Percentiles rank a stretch among this genome's conserved stretches.
Conservation (phyloP, 2,329 filamentous ascomycete genomes). For the Exophiala dermatitidis region DNA sequence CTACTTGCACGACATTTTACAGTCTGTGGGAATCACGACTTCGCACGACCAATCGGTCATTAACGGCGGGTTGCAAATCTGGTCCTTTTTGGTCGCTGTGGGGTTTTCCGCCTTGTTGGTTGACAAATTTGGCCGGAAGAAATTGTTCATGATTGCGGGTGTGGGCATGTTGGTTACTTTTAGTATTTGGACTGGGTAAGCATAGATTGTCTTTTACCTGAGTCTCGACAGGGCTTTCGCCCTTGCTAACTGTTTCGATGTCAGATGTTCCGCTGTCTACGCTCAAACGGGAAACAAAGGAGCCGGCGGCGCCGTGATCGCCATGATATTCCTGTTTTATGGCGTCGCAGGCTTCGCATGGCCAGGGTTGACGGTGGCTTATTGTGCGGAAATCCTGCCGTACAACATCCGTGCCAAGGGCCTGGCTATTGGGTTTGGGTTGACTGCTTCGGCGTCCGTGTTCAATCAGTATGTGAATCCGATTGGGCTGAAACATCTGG, state of each 20-base stretch:
- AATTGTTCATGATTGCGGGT: slow-evolving; percentile 38
- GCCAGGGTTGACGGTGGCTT: slow-evolving; percentile 30
- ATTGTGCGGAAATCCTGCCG: slow-evolving; percentile 44
- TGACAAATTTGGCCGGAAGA: slow-evolving; percentile 38
- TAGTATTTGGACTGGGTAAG: slow-evolving; percentile 34
- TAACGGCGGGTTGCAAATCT: slow-evolving; percentile 37
- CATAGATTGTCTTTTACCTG: background rate
- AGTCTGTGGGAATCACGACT: slow-evolving; percentile 34
- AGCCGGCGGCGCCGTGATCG: slow-evolving; percentile 34
- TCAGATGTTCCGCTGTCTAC: slow-evolving; percentile 33
- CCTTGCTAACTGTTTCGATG: too few relatives aligned
- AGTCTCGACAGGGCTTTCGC: too few relatives aligned
- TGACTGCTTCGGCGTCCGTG: slow-evolving; percentile 21
- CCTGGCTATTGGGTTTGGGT: slow-evolving; percentile 28
- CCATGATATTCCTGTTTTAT: slow-evolving; percentile 38
- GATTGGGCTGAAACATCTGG: slow-evolving; percentile 31
- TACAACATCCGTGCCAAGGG: slow-evolving; percentile 36
- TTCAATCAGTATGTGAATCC: slow-evolving; percentile 32
- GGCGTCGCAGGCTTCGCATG: slow-evolving; percentile 34
- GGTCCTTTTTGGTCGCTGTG: slow-evolving; percentile 34
- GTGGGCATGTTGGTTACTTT: slow-evolving; percentile 40
- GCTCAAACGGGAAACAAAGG: slow-evolving; percentile 27
- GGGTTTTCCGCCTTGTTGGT: slow-evolving; percentile 33
- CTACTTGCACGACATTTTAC: slow-evolving; percentile 35
- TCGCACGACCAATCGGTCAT: slow-evolving; percentile 36